These are phyloP conservation scores for Stagonosporopsis tanaceti DNA, from an alignment of 2,329 filamentous ascomycete genomes.

Conservation along the genomic window DNA sequence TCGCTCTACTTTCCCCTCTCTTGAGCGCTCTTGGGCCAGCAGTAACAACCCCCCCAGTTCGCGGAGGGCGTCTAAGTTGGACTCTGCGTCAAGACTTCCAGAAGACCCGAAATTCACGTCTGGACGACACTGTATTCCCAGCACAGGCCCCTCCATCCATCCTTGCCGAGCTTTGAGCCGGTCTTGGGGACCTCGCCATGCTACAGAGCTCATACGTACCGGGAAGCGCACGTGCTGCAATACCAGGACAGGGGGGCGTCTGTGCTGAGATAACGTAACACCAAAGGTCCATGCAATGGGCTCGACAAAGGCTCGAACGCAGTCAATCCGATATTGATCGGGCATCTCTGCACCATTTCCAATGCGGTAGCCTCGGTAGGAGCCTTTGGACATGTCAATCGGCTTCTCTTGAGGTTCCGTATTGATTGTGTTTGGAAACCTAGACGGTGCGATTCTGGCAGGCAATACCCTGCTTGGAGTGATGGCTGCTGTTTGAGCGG, in stretches of 20 bases:
- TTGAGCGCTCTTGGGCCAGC: conserved; percentile 66
- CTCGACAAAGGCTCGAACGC: conserved; percentile 64
- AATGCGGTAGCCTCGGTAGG: conserved; percentile 67
- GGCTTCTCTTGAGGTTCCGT: conserved; percentile 30
- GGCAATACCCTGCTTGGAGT: conserved; percentile 37
- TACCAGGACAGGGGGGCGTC: conserved; percentile 56
- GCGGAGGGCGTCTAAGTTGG: conserved; percentile 61
- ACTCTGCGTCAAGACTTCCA: conserved; percentile 41
- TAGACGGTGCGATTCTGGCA: conserved; percentile 39
- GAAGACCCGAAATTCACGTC: conserved; percentile 61
- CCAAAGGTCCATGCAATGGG: conserved; percentile 66
- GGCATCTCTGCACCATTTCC: conserved; percentile 67
- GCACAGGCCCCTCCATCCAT: conserved; percentile 65
- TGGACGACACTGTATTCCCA: conserved; percentile 63
- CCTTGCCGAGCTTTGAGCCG: conserved; percentile 61
- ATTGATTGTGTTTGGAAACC: conserved; percentile 36
- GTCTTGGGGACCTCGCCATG: conserved; percentile 63
- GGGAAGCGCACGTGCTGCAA: conserved; percentile 63
- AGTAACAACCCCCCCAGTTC: conserved; percentile 66
- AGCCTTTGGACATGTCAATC: conserved; percentile 42
- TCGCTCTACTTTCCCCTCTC: conserved; percentile 61
- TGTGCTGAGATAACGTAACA: conserved; percentile 59
- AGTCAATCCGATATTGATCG: conserved; percentile 63
- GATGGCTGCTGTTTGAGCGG: conserved; percentile 21
- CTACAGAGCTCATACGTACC: conserved; percentile 63